Conservation (phyloP, 345 rosid species). For the Eucalyptus cloeziana region DNA sequence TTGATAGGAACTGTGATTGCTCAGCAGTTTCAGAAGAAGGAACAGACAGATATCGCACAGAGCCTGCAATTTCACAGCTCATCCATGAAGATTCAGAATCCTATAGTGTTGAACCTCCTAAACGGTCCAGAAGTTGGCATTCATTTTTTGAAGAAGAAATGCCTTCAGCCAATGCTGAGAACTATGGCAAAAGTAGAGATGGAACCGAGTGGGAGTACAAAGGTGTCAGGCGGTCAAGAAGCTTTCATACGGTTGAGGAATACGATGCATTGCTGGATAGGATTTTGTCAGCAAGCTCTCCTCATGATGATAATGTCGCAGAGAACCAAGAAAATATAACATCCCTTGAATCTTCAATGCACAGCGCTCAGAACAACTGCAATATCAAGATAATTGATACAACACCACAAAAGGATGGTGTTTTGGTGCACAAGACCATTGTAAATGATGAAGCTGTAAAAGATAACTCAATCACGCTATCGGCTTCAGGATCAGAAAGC, state of each 20-base stretch:
- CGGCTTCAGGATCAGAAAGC: not conserved
- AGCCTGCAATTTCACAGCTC: not conserved
- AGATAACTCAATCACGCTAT: not conserved
- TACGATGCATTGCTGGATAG: slow-evolving; percentile 13
- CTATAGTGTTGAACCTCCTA: not conserved
- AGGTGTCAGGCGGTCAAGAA: not conserved
- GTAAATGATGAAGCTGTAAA: not conserved
- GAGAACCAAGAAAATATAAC: not conserved
- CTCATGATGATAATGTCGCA: not conserved
- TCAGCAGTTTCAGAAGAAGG: not conserved
- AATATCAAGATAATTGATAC: not conserved
- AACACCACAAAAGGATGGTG: not conserved
- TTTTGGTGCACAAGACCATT: not conserved
- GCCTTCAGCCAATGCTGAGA: not conserved
- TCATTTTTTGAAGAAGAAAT: not conserved
- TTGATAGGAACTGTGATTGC: not conserved
- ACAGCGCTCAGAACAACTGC: not conserved
- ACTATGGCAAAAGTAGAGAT: not conserved
- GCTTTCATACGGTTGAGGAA: slow-evolving; percentile 27
- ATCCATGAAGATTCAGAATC: not conserved
- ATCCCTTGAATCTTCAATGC: not conserved
- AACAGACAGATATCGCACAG: not conserved
- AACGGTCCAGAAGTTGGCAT: slow-evolving; percentile 13
- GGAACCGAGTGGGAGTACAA: not conserved
- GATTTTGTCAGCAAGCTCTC: not conserved